A percentile compares a stretch with the other conserved stretches of the same genome.
phyloP scores from a whole-genome alignment of 2,329 filamentous ascomycete genomes.

The Boeremia exigua region DNA sequence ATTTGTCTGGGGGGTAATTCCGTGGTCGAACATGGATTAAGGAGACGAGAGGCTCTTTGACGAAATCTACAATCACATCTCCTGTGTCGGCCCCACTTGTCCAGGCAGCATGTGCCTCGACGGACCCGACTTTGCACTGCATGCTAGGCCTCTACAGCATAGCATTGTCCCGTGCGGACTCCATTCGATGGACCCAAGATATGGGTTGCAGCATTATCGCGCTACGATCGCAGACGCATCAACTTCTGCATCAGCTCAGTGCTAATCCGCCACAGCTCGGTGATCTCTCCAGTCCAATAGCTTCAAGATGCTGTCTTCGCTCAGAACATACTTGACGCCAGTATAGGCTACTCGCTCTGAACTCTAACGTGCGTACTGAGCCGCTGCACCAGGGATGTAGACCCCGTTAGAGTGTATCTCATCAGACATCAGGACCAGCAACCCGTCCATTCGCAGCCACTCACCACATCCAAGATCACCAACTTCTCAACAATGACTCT shows the following conservation, averaged over 20 bases:
- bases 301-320: neutral
- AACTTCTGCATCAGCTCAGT: neutral
- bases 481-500: neutral
- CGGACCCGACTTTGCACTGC: neutral
- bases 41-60: neutral
- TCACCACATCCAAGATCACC: neutral
- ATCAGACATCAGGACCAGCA: neutral
- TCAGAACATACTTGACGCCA: neutral
- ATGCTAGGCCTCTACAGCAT: neutral
- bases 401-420: neutral
- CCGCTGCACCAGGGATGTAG: neutral
- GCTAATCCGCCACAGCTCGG: too few species aligned
- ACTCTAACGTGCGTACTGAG: neutral
- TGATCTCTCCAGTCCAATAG: neutral
- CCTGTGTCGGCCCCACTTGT: conserved; percentile 7
- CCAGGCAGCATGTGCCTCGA: neutral
- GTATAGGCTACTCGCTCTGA: neutral
- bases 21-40: neutral
- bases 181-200: neutral
- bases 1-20: neutral
- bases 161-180: neutral
- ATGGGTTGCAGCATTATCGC: conserved; percentile 7
- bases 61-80: neutral
- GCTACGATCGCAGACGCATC: neutral
- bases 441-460: neutral